These are phyloP conservation scores for Colletotrichum sp. DNA, from an alignment of 2,329 filamentous ascomycete species.

Conservation along the genomic window DNA sequence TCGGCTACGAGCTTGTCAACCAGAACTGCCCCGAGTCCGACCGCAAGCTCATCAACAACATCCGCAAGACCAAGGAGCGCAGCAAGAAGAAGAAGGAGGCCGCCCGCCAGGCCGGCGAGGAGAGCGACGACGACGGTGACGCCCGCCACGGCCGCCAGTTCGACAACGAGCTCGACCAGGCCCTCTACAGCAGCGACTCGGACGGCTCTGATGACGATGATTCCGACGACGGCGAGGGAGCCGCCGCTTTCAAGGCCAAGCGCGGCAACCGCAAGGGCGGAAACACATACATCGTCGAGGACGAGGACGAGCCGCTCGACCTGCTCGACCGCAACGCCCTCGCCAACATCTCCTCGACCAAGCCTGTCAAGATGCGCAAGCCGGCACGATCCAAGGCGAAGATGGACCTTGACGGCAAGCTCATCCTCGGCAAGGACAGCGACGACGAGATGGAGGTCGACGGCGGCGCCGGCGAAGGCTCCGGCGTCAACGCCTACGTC, in stretches of 20 bases:
- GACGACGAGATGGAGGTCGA: conserved; percentile 70
- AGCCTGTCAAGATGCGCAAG: conserved; percentile 71
- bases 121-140: conserved; percentile 59
- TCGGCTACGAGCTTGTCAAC: conserved; percentile 83
- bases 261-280: conserved; percentile 62
- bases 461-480: conserved; percentile 51
- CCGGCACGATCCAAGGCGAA: conserved; percentile 69
- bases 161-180: conserved; percentile 93
- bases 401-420: conserved; percentile 79
- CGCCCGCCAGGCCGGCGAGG: conserved; percentile 60
- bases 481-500: conserved; percentile 72
- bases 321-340: conserved; percentile 88
- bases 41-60: conserved; percentile 89
- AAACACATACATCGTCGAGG: conserved; percentile 88
- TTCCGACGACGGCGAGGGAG: conserved; percentile 58
- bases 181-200: conserved; percentile 84
- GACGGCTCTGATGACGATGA: conserved; percentile 67
- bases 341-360: conserved; percentile 91
- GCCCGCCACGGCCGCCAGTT: conserved; percentile 68
- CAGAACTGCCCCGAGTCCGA: conserved; percentile 83
- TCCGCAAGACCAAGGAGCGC: conserved; percentile 92
- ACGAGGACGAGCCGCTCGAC: conserved; percentile 93
- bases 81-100: conserved; percentile 87
- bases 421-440: conserved; percentile 71
- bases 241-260: conserved; percentile 45